Evolutionary conservation across 2,329 filamentous ascomycete species (phyloP), one percentile per base, ranked within the genome.

Genomic region (Fusarium secorum): DNA sequence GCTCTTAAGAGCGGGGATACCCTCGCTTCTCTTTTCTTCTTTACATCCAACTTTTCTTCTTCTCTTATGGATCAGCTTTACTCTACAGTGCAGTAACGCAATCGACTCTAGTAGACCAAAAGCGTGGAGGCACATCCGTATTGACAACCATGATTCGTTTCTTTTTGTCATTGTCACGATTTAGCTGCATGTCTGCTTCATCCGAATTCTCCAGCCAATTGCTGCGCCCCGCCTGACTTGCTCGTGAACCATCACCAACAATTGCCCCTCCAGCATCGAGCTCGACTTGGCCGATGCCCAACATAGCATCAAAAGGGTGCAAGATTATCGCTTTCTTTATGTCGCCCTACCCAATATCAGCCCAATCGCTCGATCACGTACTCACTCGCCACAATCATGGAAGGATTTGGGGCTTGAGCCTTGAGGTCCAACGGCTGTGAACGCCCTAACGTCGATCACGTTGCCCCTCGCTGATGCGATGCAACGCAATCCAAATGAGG

Each of bases 391-490:
- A 71, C 68, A 64, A 18, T 60, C 59, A 36, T 46, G 35, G 46
- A 20, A 41, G 41, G 51, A 65, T 65, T 56, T 36, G 38, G 41
- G 57, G 56, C 30, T 62, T 67, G 41, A 67, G 58, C 28, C 35
- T 62, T 51, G 36, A 67, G 45, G 38, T 67, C 64, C 63, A 67
- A 67, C 64, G 63, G 56, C 56, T 45, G n/a, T 35, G 26, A 48
- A 60, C 59, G 64, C 68, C 46, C 49, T 39, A 60, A 48, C 55
- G 73, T 60, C 70, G 73, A 75, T 75, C 73, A 74, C 64, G 70
- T 74, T 74, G 73, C 62, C 58, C 64, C 61, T 68, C 66, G 61
- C 45, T 64, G 62, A 73, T 74, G 64, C 64, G 64, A 75, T 67
- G 71, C 69, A 66, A 71, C 70, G 57, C 64, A 66, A 56, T 59